Evolutionary conservation across 1,284 basidiomycete species (phyloP), one percentile per base, ranked within the genome.

Genomic region (Ustilago lituana): DNA sequence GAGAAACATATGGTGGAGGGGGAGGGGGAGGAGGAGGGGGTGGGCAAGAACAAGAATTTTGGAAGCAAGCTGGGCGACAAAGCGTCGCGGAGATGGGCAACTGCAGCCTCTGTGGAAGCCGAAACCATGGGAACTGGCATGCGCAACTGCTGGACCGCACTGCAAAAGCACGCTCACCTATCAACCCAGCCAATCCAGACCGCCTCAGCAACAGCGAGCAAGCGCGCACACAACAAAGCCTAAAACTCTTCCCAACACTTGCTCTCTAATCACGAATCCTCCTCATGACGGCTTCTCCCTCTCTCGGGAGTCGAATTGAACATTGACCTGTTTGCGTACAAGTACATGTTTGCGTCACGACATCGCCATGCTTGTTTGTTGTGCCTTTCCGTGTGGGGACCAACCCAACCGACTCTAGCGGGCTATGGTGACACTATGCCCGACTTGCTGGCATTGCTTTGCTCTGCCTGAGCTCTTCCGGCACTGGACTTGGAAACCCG

Each of bases 41-140:
- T 26, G 14, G 49, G 31, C 9, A 68, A 64, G 66, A 70, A 57
- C 23, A 64, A 48, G 22, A 55, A 61, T 26, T 70, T 70, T 33
- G 64, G 63, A 1, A 58, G 44, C 43, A 54, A 44, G 19, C 17
- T 64, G 8, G 50, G 49, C 15, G 41, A 57, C 19, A 40, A 23
- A 1, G 55, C 63, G 3, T 11, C 31, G 19, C 27, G 62, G n/a
- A 60, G 53, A 29, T 75, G 73, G 73, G 65, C 57, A 6, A 26
- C 36, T 9, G 54, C 54, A 2, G 47, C 47, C 4, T 29, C 67
- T 20, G 71, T 76, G 11, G 71, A 76, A 26, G 59, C 47, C 3
- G 71, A 73, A 47, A 73, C 51, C n/a, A 71, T 76, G 63, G 67
- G 71, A 3, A 76, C 73, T 6, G 71, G 73, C 10, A 76, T 76